A percentile compares a stretch with the other conserved stretches of the same genome.
These are phyloP conservation scores for Aspergillus sp. DNA, from an alignment of 2,329 filamentous ascomycete genomes.

Conservation along the genomic window DNA sequence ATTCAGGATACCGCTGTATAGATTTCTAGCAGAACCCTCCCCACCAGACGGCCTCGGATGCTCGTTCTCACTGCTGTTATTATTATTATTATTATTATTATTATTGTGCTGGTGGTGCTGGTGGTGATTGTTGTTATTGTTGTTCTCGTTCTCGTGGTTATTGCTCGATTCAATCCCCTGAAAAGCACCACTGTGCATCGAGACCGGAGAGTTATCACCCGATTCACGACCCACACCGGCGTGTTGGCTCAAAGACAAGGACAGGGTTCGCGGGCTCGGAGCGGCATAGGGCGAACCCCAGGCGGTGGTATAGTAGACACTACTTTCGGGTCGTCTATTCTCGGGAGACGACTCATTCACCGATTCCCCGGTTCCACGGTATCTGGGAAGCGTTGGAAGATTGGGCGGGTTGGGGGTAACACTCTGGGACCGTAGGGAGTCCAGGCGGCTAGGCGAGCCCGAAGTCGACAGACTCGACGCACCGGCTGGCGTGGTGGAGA, in stretches of 20 bases:
- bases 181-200: constrained; percentile 18
- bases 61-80: constrained; percentile 7
- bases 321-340: constrained; percentile 40
- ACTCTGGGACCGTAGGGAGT: constrained; percentile 17
- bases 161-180: constrained; percentile 14
- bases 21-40: constrained; percentile 15
- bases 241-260: constrained; percentile 38
- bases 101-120: background rate
- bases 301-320: constrained; percentile 61
- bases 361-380: constrained; percentile 27
- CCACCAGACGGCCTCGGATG: constrained; percentile 22
- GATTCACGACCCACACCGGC: constrained; percentile 33
- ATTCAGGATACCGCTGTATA: constrained; percentile 18
- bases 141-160: background rate
- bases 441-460: constrained; percentile 26
- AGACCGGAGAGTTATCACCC: constrained; percentile 27
- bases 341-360: constrained; percentile 30
- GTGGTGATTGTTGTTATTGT: background rate
- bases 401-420: constrained; percentile 22
- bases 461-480: constrained; percentile 28
- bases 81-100: background rate
- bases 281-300: constrained; percentile 89
- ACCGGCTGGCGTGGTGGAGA: constrained; percentile 26
- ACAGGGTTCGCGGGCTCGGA: constrained; percentile 40
- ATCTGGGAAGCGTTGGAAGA: constrained; percentile 25